Conservation (phyloP, 768 basidiomycete species). For the Boletus speciosus region DNA sequence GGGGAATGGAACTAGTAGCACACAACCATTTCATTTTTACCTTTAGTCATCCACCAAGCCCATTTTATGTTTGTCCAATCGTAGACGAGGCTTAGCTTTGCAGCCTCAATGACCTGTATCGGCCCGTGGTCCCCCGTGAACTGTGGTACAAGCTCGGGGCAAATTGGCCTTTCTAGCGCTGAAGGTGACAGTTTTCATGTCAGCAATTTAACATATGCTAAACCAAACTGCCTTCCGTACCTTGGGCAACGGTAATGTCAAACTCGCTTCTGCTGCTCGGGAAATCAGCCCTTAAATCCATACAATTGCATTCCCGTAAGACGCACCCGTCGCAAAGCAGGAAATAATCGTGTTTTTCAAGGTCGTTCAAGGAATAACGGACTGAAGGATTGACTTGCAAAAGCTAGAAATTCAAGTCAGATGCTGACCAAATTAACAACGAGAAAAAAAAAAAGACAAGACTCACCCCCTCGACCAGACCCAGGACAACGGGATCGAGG, state of each 20-base stretch:
- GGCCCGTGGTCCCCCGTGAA: not conserved
- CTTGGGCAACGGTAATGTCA: conserved; percentile 14
- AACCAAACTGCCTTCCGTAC: conserved; percentile 11
- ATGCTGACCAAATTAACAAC: not conserved
- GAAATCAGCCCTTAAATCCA: conserved; percentile 1
- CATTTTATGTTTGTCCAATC: conserved; percentile 24
- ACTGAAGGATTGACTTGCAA: conserved; percentile 6
- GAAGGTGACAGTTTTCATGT: not conserved
- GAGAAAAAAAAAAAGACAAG: not conserved
- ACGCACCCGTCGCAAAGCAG: conserved; percentile 19
- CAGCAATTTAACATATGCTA: conserved; percentile 4
- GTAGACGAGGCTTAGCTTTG: not conserved
- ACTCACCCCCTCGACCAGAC: conserved; percentile 33
- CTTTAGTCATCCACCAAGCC: conserved; percentile 5
- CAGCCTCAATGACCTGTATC: conserved; percentile 9
- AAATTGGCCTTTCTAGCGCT: conserved; percentile 17
- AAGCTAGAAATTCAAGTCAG: conserved; percentile 16
- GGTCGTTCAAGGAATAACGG: conserved; percentile 19
- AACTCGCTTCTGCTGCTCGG: conserved; percentile 23
- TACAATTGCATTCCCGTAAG: not conserved
- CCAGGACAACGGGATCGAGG: conserved; percentile 20
- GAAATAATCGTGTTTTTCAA: conserved; percentile 28
- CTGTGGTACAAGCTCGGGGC: conserved; percentile 22
- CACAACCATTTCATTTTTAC: conserved; percentile 5
- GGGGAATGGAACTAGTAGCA: not conserved